Conservation (phyloP, 352 stramenopile species). For the Phytophthora podocarpi region DNA sequence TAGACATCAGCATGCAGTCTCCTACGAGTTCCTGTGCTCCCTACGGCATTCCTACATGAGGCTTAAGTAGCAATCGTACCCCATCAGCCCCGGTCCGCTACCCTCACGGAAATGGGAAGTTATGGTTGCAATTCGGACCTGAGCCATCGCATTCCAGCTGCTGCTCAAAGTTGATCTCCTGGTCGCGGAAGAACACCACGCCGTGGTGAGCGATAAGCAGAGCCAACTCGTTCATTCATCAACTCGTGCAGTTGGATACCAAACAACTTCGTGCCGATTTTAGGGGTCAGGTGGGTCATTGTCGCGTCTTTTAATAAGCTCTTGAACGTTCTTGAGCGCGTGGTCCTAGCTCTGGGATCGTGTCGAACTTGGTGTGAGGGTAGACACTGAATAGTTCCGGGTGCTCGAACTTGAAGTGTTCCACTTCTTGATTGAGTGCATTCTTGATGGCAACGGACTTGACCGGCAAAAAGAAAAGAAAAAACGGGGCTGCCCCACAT, state of each 20-base stretch:
- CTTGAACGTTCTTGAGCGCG: constrained; percentile 36
- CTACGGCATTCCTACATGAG: too few species aligned
- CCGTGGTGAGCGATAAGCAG: constrained; percentile 9
- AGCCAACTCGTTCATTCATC: constrained; percentile 8
- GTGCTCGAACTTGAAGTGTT: constrained; percentile 26
- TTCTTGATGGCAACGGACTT: constrained; percentile 17
- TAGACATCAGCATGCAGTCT: too few species aligned
- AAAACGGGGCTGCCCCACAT: too few species aligned
- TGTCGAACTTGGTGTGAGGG: constrained; percentile 31
- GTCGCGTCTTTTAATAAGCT: constrained; percentile 26
- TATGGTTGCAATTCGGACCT: too few species aligned
- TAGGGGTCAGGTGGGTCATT: constrained; percentile 9
- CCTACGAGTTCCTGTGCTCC: too few species aligned
- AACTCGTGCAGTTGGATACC: constrained; percentile 15
- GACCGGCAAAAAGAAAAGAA: too few species aligned
- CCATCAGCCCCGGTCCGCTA: too few species aligned
- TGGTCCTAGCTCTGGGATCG: constrained; percentile 44
- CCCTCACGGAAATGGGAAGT: too few species aligned
- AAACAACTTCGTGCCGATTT: constrained; percentile 14
- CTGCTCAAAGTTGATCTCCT: constrained; percentile 16
- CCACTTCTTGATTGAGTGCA: constrained; percentile 12
- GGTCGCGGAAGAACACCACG: constrained; percentile 21
- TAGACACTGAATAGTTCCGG: constrained; percentile 31
- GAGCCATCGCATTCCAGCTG: too few species aligned
- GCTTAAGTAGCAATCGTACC: too few species aligned